phyloP scores from a whole-genome alignment of 176 grass and related monocot genomes.

The Carex scoparia region DNA sequence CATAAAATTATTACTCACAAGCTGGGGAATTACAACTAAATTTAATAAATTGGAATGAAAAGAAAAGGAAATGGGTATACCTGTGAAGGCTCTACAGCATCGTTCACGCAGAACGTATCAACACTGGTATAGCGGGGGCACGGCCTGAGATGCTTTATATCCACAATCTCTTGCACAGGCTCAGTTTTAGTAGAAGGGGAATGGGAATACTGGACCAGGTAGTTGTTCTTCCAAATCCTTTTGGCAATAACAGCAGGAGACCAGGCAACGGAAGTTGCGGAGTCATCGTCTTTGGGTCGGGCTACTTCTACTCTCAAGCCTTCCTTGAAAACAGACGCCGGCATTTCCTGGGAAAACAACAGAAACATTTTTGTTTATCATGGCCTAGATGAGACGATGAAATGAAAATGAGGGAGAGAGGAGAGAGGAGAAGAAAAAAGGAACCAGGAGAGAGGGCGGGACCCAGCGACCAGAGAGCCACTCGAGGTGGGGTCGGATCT shows the following conservation, averaged over 20 bases:
- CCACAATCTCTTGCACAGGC: conserved; percentile 34
- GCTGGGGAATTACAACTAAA: not conserved
- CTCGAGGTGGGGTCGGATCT: conserved; percentile 56
- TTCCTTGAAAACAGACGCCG: conserved; percentile 29
- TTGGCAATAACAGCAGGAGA: conserved; percentile 43
- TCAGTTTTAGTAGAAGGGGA: not conserved
- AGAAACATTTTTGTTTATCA: too few relatives aligned
- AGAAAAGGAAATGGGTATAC: conserved; percentile 23
- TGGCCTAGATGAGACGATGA: too few relatives aligned
- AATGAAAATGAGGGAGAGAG: too few relatives aligned
- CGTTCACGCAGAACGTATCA: conserved; percentile 39
- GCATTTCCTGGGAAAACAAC: conserved; percentile 22
- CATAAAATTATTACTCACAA: not conserved
- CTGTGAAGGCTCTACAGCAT: conserved; percentile 53
- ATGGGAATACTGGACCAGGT: conserved; percentile 50
- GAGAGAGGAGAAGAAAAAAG: not conserved
- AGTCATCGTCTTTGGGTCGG: conserved; percentile 31
- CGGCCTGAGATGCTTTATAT: conserved; percentile 58
- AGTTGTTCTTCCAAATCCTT: conserved; percentile 58
- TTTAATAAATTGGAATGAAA: not conserved
- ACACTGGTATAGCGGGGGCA: conserved; percentile 23
- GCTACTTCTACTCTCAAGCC: conserved; percentile 45
- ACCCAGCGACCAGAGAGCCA: conserved; percentile 50
- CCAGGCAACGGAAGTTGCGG: conserved; percentile 31
- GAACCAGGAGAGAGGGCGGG: conserved; percentile 44